Evolutionary conservation across 352 stramenopile species (phyloP).

Genomic region (Blastocystis sp.): DNA sequence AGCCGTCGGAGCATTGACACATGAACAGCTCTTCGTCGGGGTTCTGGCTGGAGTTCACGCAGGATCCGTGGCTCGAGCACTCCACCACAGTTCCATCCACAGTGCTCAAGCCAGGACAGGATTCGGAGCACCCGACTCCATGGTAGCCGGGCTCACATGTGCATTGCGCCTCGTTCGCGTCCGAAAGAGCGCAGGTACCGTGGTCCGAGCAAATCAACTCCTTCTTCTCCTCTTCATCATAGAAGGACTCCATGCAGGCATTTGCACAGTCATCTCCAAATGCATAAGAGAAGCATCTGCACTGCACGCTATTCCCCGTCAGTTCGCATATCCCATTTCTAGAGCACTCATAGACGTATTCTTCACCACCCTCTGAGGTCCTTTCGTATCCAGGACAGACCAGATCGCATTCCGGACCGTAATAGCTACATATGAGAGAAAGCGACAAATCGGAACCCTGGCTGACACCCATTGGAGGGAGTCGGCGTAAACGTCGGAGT

Average conservation of each 20-base stretch:
- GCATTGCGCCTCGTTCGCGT: conserved; percentile 6
- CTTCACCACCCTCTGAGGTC: not conserved
- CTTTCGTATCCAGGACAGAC: not conserved
- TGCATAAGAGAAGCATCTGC: conserved; percentile 5
- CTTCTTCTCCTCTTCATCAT: not conserved
- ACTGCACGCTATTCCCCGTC: not conserved
- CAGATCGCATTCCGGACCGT: not conserved
- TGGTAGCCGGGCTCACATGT: conserved; percentile 1
- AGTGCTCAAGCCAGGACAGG: not conserved
- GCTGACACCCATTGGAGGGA: not conserved
- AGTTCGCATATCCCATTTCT: not conserved
- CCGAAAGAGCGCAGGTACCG: not conserved
- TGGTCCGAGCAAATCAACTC: not conserved
- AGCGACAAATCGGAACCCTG: not conserved
- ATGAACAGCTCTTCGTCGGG: not conserved
- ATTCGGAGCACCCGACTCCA: not conserved
- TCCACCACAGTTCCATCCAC: not conserved
- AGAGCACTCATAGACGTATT: not conserved
- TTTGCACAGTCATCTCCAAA: not conserved
- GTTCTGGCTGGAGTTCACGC: not conserved
- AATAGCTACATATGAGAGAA: not conserved
- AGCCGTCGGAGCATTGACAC: not conserved
- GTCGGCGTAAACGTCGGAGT: not conserved
- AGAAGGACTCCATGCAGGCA: not conserved
- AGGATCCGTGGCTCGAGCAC: conserved; percentile 5